Conservation (phyloP, 768 basidiomycete genomes). For the Mycena venus region DNA sequence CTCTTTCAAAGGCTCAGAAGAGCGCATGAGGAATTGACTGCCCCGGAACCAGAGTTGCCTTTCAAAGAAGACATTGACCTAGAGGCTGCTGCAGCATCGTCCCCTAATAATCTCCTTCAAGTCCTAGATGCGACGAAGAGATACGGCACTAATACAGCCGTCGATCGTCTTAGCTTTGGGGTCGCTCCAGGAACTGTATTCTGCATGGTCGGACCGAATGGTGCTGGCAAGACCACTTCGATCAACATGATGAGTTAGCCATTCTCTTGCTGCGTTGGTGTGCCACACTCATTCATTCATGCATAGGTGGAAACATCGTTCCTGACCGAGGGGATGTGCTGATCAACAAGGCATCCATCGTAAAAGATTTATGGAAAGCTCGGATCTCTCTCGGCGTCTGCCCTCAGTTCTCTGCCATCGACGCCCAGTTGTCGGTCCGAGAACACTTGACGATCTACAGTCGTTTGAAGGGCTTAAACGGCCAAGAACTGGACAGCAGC, state of each 20-base stretch:
- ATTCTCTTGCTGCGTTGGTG: not conserved
- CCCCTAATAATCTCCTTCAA: slow-evolving; percentile 69
- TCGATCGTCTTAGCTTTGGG: slow-evolving; percentile 80
- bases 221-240: slow-evolving; percentile 86
- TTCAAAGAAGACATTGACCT: slow-evolving; percentile 62
- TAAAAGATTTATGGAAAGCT: slow-evolving; percentile 71
- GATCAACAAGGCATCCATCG: slow-evolving; percentile 74
- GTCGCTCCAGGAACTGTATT: slow-evolving; percentile 74
- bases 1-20: slow-evolving; percentile 49
- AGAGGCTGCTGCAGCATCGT: slow-evolving; percentile 63
- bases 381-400: slow-evolving; percentile 84
- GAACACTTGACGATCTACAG: slow-evolving; percentile 82
- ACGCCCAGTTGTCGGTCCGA: too few species aligned
- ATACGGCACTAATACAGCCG: slow-evolving; percentile 67
- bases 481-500: slow-evolving; percentile 63
- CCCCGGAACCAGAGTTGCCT: slow-evolving; percentile 15
- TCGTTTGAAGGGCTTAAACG: slow-evolving; percentile 73
- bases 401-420: slow-evolving; percentile 88
- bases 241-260: slow-evolving; percentile 75
- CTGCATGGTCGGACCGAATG: slow-evolving; percentile 85
- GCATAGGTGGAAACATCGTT: slow-evolving; percentile 71
- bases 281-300: too few species aligned
- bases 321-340: slow-evolving; percentile 78
- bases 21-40: slow-evolving; percentile 31
- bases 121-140: slow-evolving; percentile 74